A percentile compares a stretch with the other conserved stretches of the same genome.
phyloP scores from a whole-genome alignment of 164 flowering plant genomes.

The Magnolia changhungtana region DNA sequence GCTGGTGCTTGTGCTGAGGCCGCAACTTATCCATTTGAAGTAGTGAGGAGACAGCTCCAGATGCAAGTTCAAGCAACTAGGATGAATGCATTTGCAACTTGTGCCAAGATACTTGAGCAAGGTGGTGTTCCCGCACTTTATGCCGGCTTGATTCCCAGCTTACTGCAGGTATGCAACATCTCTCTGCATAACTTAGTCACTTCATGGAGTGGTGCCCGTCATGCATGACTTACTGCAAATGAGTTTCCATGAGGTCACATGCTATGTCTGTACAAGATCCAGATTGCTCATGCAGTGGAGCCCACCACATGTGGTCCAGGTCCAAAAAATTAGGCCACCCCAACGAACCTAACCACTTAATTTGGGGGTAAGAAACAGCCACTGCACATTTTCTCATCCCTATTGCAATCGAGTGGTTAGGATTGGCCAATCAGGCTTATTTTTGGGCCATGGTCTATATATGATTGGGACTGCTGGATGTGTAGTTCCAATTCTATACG shows the following conservation, averaged over 20 bases:
- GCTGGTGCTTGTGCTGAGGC: slow-evolving; percentile 97
- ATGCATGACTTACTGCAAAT: background rate
- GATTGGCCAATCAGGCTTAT: no score
- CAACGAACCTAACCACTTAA: no score
- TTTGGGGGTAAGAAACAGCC: no score
- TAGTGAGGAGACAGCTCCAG: slow-evolving; percentile 84
- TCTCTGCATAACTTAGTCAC: background rate
- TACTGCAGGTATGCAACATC: slow-evolving; percentile 62
- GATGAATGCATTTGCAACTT: slow-evolving; percentile 61
- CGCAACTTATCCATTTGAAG: slow-evolving; percentile 96
- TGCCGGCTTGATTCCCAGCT: slow-evolving; percentile 86
- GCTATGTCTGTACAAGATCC: no score
- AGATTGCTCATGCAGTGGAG: no score
- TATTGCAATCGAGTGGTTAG: no score
- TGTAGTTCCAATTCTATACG: no score
- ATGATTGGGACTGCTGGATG: no score
- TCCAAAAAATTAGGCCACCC: no score
- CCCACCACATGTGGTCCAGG: no score
- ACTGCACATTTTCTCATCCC: no score
- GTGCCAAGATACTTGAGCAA: slow-evolving; percentile 58
- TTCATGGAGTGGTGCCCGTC: background rate
- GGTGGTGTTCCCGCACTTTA: slow-evolving; percentile 91
- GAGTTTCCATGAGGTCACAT: background rate
- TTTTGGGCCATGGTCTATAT: no score
- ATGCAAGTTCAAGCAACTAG: slow-evolving; percentile 70